Base-by-base conservation (phyloP, 2,329 filamentous ascomycete genomes). In the Neopestalotiopsis sp. region DNA sequence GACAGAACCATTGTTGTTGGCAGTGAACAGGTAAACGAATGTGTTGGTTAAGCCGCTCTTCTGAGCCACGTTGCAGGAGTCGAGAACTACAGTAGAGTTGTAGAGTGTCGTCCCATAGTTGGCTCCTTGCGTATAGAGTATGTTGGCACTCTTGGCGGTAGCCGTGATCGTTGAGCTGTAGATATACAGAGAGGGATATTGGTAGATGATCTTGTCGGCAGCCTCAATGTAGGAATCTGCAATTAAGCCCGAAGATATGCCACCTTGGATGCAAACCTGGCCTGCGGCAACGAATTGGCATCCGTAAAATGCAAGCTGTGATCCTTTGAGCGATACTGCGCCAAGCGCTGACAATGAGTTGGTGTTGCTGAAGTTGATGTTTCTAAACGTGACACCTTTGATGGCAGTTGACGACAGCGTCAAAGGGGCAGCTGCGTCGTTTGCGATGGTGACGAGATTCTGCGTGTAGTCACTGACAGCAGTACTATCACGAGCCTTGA, bases 181-280 rank as follows among this genome's bases (percentile, higher is more conserved):
- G 0, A 85, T 70, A 67, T 84, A 85, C 0, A 83, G 68, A 12
- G 79, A 80, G 0, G 80, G 78, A 12, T 78, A 81, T 45, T 80
- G 78, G 68, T 80, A 81, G 64, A 85, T 78, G 1, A 82, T 71
- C 70, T 84, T 84, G 63, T 83, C 80, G 5, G 76, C 70, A 2
- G 81, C 83, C 68, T 85, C 81, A 9, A 85, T 76, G 67, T 84
- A 84, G 0, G 81, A 83, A 70, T 84, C 79, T 9, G 81, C 81
- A 30, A 85, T 78, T 32, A 85, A 71, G 1, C 76, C 78, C 0
- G 80, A 74, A 3, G 81, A 80, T 3, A 74, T 71, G 7, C 68
- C 74, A 1, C 76, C 75, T 5, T 74, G 75, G 34, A 79, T 70
- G 4, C 71, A 73, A 2, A 72, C 68, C 6, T 68, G 67, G 14